Base-by-base conservation (phyloP, 2,329 filamentous ascomycete genomes). In the Exophiala dermatitidis region DNA sequence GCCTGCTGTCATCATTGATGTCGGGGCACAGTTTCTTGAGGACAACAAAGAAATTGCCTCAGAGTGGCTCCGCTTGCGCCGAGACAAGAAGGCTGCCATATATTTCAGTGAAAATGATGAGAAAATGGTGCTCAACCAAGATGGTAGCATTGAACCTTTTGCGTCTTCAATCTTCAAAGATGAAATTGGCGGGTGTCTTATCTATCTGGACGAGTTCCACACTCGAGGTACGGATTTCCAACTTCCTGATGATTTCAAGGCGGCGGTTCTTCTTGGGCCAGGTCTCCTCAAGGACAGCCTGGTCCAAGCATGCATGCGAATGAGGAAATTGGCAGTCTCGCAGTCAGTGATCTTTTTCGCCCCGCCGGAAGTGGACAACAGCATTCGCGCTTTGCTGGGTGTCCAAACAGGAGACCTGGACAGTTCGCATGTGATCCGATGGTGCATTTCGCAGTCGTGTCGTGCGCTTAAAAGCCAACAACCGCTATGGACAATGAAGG, bases 151-250 rank as follows among this genome's bases (percentile, higher is more conserved):
- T 1, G 68, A 70, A 44, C 52, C 41, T 1, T 50, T 90, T 0
- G 73, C 77, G 2, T 74, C 71, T 0, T 89, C 86, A 0, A 75
- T 82, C 0, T 88, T 79, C 60, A 67, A 70, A 0, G 70, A 73
- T 0, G 75, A 82, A 4, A 66, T 85, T 0, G 78, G 81, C 3
- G 60, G 59, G 0, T 90, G 85, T 50, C 65, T 87, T 0, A 73
- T 89, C 0, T 90, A 83, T 50, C 71, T 90, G 0, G 85, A 90
- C 46, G 81, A 90, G 53, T 76, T 78, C 0, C 85, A 90, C 56
- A 87, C 85, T 0, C 68, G 85, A 55, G 85, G 86, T 0, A 88
- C 78, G 0, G 85, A 90, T 57, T 63, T 90, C 0, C 78, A 77
- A 33, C 66, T 88, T 0, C 85, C 84, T 0, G 52, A 52, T 0